phyloP scores from a whole-genome alignment of 1,139 yeast genomes.

The Geotrichum histeridarum region DNA sequence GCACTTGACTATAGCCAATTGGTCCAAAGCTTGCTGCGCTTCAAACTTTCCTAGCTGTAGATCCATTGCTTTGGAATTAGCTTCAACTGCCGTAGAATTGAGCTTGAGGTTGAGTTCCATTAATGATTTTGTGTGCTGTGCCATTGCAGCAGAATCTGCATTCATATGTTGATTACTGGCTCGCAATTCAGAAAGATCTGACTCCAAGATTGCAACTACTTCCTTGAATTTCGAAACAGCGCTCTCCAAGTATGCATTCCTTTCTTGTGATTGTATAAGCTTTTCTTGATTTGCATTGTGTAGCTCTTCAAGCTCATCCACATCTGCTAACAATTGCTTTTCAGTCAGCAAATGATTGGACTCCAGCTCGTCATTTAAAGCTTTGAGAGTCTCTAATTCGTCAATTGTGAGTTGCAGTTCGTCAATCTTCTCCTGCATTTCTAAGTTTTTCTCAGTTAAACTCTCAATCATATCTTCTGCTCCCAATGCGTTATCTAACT shows the following conservation, averaged over 20 bases:
- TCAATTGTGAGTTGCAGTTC: constrained; percentile 43
- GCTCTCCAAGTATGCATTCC: constrained; percentile 37
- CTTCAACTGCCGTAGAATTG: constrained; percentile 26
- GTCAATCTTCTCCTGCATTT: constrained; percentile 41
- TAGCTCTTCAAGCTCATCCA: constrained; percentile 38
- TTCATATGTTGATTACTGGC: constrained; percentile 22
- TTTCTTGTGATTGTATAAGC: constrained; percentile 37
- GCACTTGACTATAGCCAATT: constrained; percentile 29
- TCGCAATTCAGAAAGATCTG: constrained; percentile 30
- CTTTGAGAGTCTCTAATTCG: constrained; percentile 58
- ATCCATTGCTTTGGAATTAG: constrained; percentile 30
- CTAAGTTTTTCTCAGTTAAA: constrained; percentile 52
- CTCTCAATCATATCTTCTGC: constrained; percentile 48
- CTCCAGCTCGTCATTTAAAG: constrained; percentile 60
- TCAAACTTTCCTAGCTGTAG: constrained; percentile 30
- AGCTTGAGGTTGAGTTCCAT: constrained; percentile 31
- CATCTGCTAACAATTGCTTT: constrained; percentile 46
- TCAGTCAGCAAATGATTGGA: constrained; percentile 52
- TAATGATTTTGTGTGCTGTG: constrained; percentile 26
- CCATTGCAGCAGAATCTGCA: constrained; percentile 23
- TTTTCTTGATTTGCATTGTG: constrained; percentile 33
- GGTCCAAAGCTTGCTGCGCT: constrained; percentile 30
- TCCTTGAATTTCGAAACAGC: constrained; percentile 34
- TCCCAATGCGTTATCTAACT: constrained; percentile 37
- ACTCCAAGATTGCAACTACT: constrained; percentile 32